A percentile compares a stretch with the other conserved stretches of the same genome.
These are phyloP conservation scores for Corymbia maculata DNA, from an alignment of 345 rosid species.

Conservation along the genomic window DNA sequence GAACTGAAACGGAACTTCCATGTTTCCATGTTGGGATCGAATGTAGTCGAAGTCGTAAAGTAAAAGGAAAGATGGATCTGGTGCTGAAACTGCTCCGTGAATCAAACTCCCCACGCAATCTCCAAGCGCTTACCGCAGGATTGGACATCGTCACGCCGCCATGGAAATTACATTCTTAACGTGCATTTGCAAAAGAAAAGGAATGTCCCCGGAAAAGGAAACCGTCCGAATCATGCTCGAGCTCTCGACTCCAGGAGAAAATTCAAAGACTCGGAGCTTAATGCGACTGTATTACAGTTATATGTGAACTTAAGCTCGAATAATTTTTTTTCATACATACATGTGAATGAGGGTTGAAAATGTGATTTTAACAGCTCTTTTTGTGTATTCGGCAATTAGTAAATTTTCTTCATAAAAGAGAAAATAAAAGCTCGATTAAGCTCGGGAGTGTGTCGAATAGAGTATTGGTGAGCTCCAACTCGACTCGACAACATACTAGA, in stretches of 20 bases:
- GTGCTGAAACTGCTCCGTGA: background rate
- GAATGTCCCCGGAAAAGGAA: background rate
- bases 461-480: background rate
- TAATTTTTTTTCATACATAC: background rate
- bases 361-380: background rate
- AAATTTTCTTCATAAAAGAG: fast-evolving
- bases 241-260: background rate
- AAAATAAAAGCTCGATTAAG: fast-evolving
- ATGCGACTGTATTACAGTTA: background rate
- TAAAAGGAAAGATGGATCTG: background rate
- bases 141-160: background rate
- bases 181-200: background rate
- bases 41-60: background rate
- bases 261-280: background rate
- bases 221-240: background rate
- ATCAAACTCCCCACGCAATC: background rate
- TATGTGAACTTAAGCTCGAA: background rate
- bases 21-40: background rate
- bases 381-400: background rate
- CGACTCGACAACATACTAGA: fast-evolving
- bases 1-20: background rate
- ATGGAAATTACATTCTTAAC: background rate
- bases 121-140: background rate
- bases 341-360: fast-evolving
- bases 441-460: background rate